phyloP scores from a whole-genome alignment of 1,284 basidiomycete species.

The Fomitopsis schrenkii region DNA sequence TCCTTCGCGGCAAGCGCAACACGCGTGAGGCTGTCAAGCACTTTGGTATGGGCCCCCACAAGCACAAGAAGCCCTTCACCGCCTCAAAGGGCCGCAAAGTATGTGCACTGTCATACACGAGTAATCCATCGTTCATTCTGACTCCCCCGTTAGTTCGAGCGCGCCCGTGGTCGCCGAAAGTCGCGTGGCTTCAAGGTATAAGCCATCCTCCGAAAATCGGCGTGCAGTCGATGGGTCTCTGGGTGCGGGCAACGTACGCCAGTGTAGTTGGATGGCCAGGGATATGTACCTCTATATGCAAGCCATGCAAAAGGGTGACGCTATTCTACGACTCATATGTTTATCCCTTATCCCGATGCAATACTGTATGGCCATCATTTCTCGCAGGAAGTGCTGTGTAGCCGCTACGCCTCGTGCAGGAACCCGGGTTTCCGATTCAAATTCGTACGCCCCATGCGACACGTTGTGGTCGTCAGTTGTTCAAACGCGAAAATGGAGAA shows the following conservation, averaged over 20 bases:
- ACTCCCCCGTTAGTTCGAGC: conserved; percentile 59
- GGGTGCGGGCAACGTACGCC: conserved; percentile 12
- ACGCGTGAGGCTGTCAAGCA: conserved; percentile 94
- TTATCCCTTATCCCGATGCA: conserved; percentile 14
- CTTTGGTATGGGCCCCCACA: conserved; percentile 93
- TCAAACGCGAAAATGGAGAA: no score
- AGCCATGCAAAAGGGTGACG: conserved; percentile 17
- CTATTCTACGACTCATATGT: conserved; percentile 19
- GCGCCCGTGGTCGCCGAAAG: conserved; percentile 91
- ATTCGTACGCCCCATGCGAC: no score
- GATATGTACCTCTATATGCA: conserved; percentile 15
- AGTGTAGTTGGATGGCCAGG: conserved; percentile 19
- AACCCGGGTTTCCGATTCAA: no score
- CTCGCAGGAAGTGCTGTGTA: conserved; percentile 12
- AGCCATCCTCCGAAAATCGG: conserved; percentile 28
- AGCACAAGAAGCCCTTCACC: conserved; percentile 94
- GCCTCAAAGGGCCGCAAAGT: conserved; percentile 95
- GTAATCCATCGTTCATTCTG: background rate
- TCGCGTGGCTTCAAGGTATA: conserved; percentile 89
- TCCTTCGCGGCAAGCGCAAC: conserved; percentile 91
- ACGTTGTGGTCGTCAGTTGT: no score
- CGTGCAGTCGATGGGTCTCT: conserved; percentile 19
- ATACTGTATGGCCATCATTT: conserved; percentile 18
- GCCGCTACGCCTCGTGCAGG: background rate
- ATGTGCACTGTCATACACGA: conserved; percentile 8